phyloP scores from a whole-genome alignment of 495 filamentous ascomycete species.

The Penicillium bialowiezense region DNA sequence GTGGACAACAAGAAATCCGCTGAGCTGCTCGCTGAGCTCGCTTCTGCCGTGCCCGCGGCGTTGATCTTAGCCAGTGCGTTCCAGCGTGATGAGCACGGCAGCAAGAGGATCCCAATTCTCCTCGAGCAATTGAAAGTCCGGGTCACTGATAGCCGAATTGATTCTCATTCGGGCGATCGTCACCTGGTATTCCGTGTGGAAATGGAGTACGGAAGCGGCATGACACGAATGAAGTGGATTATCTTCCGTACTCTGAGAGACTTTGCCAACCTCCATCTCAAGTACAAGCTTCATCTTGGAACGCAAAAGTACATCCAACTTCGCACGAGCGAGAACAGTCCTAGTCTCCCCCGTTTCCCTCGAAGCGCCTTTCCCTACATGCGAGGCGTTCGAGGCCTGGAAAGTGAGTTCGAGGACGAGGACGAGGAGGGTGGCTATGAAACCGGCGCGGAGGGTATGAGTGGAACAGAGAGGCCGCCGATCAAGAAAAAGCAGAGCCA shows the following conservation, averaged over 20 bases:
- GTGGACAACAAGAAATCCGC: conserved; percentile 94
- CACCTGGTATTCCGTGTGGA: conserved; percentile 89
- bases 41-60: conserved; percentile 86
- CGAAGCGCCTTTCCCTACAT: conserved; percentile 90
- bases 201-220: conserved; percentile 92
- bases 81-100: conserved; percentile 93
- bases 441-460: conserved; percentile 54
- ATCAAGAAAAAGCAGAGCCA: conserved; percentile 56
- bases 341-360: conserved; percentile 79
- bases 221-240: conserved; percentile 96
- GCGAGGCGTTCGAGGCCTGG: conserved; percentile 74
- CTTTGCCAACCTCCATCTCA: conserved; percentile 87
- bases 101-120: conserved; percentile 89
- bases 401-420: conserved; percentile 75
- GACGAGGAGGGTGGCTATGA: conserved; percentile 65
- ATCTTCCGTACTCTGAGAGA: conserved; percentile 84
- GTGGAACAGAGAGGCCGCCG: conserved; percentile 51
- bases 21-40: conserved; percentile 91
- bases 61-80: conserved; percentile 95
- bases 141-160: conserved; percentile 75
- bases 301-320: conserved; percentile 77
- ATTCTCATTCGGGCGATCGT: conserved; percentile 62
- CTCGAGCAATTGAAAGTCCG: conserved; percentile 91
- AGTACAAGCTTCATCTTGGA: conserved; percentile 80
- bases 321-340: conserved; percentile 49